Conservation (phyloP, 768 basidiomycete genomes). For the Dentipellis fragilis region DNA sequence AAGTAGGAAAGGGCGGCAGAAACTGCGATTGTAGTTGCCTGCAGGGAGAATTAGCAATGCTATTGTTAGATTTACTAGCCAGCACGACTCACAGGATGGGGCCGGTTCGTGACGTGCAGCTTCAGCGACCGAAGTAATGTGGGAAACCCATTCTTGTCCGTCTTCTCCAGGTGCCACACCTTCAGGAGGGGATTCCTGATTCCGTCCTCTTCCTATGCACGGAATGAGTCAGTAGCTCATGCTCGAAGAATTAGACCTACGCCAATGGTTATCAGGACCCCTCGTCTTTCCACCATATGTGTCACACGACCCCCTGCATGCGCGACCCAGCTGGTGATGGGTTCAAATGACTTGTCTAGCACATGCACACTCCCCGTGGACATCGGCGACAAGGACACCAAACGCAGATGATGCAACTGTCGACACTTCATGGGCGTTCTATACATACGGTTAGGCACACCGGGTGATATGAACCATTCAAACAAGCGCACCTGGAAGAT, state of each 20-base stretch:
- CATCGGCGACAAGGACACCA: constrained; percentile 73
- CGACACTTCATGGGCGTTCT: constrained; percentile 64
- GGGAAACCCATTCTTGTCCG: constrained; percentile 56
- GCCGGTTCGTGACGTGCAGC: constrained; percentile 63
- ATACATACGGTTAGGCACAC: neutral
- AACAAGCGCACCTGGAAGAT: constrained; percentile 40
- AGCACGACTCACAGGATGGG: constrained; percentile 53
- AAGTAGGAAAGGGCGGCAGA: constrained; percentile 74
- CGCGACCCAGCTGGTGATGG: constrained; percentile 66
- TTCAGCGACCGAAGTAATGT: constrained; percentile 65
- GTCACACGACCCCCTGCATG: constrained; percentile 74
- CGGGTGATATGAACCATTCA: neutral
- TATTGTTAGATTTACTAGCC: constrained; percentile 1
- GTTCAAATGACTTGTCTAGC: constrained; percentile 65
- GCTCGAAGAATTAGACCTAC: constrained; percentile 32
- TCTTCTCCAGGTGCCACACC: constrained; percentile 78
- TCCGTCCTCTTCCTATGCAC: constrained; percentile 60
- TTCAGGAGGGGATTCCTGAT: constrained; percentile 64
- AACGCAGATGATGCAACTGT: constrained; percentile 49
- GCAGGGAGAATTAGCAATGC: constrained; percentile 23
- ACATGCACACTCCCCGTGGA: constrained; percentile 77
- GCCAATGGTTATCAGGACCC: constrained; percentile 81
- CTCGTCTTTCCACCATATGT: constrained; percentile 76
- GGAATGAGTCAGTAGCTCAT: neutral
- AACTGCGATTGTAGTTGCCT: constrained; percentile 55